Evolutionary conservation across 495 filamentous ascomycete species (phyloP).

Genomic region (Lasiosphaeria hispida): DNA sequence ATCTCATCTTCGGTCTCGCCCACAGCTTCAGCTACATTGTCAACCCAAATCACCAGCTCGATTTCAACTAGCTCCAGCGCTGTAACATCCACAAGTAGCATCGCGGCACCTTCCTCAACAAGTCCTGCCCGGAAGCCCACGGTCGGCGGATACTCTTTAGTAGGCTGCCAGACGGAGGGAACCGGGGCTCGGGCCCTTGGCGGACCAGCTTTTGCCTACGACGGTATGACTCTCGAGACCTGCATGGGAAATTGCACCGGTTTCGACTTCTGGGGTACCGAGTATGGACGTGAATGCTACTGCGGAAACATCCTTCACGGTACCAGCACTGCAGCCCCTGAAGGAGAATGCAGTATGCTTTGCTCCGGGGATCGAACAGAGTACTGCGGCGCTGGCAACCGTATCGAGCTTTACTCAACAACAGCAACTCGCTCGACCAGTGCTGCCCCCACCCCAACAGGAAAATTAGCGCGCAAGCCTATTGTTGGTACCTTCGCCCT

Average conservation of each 20-base stretch:
- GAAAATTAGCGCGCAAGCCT: slow-evolving; percentile 30
- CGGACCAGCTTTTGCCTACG: slow-evolving; percentile 39
- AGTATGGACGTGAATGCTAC: slow-evolving; percentile 53
- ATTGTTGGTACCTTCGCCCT: slow-evolving; percentile 38
- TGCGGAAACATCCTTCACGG: slow-evolving; percentile 48
- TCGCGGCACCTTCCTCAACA: slow-evolving; percentile 31
- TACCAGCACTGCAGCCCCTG: slow-evolving; percentile 37
- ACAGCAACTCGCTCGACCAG: slow-evolving; percentile 35
- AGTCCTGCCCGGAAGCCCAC: slow-evolving; percentile 27
- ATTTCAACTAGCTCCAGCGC: slow-evolving; percentile 10
- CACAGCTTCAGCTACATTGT: slow-evolving; percentile 27
- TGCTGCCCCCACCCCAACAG: slow-evolving; percentile 32
- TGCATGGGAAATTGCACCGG: slow-evolving; percentile 48
- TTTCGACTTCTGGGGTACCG: slow-evolving; percentile 47
- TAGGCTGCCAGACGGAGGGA: slow-evolving; percentile 49
- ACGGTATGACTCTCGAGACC: slow-evolving; percentile 49
- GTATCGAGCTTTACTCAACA: slow-evolving; percentile 46
- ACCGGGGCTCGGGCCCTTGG: slow-evolving; percentile 39
- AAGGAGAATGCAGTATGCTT: slow-evolving; percentile 49
- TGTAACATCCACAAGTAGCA: slow-evolving; percentile 15
- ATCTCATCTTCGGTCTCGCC: slow-evolving; percentile 19
- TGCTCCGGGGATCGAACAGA: slow-evolving; percentile 45
- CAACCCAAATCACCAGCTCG: slow-evolving; percentile 19
- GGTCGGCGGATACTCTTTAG: slow-evolving; percentile 42
- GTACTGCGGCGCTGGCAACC: slow-evolving; percentile 46